Evolutionary conservation across 169 alveolate genomes (phyloP).

Genomic region (Toxoplasma gondii): DNA sequence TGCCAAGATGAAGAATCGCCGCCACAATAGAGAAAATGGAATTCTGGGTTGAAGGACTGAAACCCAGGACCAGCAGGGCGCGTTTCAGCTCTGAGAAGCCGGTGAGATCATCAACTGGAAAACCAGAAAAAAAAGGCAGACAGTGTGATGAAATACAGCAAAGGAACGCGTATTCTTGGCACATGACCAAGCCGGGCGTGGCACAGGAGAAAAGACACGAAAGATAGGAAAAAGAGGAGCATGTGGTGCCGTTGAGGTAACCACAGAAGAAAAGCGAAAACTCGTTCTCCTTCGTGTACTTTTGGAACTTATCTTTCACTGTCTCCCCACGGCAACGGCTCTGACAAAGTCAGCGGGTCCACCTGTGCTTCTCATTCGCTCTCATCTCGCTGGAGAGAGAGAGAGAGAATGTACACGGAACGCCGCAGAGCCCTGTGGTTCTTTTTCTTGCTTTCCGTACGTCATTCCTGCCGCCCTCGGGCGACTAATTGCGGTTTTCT

Average conservation of each 20-base stretch:
- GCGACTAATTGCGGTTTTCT: background rate
- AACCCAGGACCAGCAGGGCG: slow-evolving; percentile 46
- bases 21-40: slow-evolving; percentile 54
- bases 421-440: no score
- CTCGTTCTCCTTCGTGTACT: background rate
- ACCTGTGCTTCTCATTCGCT: no score
- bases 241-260: background rate
- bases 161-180: background rate
- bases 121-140: background rate
- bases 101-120: slow-evolving; percentile 41
- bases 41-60: slow-evolving; percentile 44
- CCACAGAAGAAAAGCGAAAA: background rate
- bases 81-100: slow-evolving; percentile 56
- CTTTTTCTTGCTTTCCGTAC: no score
- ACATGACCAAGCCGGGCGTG: background rate
- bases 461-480: no score
- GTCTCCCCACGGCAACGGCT: no score
- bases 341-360: no score
- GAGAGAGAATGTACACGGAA: no score
- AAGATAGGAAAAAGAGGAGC: background rate
- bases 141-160: background rate
- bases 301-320: no score
- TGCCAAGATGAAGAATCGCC: slow-evolving; percentile 53
- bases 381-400: no score
- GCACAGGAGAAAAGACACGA: background rate